A percentile compares a stretch with the other conserved stretches of the same genome.
Evolutionary conservation across 768 basidiomycete genomes (phyloP).

Genomic region (Lactarius trivialis): DNA sequence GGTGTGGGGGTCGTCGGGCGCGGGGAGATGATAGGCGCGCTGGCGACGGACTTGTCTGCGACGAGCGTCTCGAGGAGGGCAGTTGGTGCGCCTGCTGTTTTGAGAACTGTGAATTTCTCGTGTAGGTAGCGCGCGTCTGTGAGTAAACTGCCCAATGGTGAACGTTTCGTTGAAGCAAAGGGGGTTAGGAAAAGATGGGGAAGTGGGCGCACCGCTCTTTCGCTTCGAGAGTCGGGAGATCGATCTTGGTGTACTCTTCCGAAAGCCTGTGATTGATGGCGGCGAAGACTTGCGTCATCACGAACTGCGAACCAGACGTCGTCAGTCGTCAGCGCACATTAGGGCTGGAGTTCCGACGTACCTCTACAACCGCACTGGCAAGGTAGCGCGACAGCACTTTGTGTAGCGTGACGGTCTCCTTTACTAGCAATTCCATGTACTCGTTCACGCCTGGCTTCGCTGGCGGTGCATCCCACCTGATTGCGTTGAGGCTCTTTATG

Average conservation of each 20-base stretch:
- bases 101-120: slow-evolving; percentile 66
- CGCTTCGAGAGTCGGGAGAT: slow-evolving; percentile 75
- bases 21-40: neutral
- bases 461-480: slow-evolving; percentile 70
- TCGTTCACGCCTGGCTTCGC: slow-evolving; percentile 61
- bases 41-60: slow-evolving; percentile 50
- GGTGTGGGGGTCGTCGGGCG: slow-evolving; percentile 8
- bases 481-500: slow-evolving; percentile 68
- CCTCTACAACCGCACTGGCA: slow-evolving; percentile 73
- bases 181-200: slow-evolving; percentile 8
- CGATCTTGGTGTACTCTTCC: slow-evolving; percentile 79
- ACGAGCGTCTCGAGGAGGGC: slow-evolving; percentile 83
- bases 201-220: slow-evolving; percentile 63
- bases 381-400: slow-evolving; percentile 94
- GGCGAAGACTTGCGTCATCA: slow-evolving; percentile 93
- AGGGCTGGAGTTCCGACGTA: slow-evolving; percentile 31
- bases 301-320: slow-evolving; percentile 45
- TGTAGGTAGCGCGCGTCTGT: slow-evolving; percentile 74
- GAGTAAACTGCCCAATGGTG: slow-evolving; percentile 72
- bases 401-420: slow-evolving; percentile 92
- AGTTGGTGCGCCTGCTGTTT: slow-evolving; percentile 58
- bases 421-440: slow-evolving; percentile 92
- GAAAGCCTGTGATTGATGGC: slow-evolving; percentile 87
- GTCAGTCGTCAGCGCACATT: slow-evolving; percentile 1
- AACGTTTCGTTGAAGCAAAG: no score